Evolutionary conservation across 495 filamentous ascomycete species (phyloP), one percentile per base, ranked within the genome.

Genomic region (Cladorrhinum samala): DNA sequence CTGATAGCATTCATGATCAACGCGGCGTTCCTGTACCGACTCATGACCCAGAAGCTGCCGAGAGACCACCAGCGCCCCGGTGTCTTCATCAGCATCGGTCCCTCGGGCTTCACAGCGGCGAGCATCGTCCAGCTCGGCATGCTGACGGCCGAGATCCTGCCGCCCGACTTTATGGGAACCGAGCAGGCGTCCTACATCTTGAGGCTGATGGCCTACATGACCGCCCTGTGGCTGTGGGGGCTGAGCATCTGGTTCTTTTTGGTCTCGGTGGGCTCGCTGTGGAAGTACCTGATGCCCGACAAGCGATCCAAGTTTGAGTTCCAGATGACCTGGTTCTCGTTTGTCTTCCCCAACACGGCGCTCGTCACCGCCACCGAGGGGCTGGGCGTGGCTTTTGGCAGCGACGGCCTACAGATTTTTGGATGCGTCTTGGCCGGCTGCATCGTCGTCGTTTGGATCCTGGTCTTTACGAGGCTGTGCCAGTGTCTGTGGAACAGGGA

Each of bases 31-130:
- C 80, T 95, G 36, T 93, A 93, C 64, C 80, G 89, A 36, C 77
- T 95, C 39, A 95, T 95, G 89, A 92, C 89, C 1, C 88, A 93
- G 59, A 95, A 94, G 66, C 77, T 94, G 0, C 89, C 89, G 3
- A 78, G 79, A 53, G 88, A 90, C 63, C 81, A 75, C 46, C 76
- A 87, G 36, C 78, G 89, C 13, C 89, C 89, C 0, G 88, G 86
- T 44, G 89, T 93, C 58, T 93, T 93, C 57, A 88, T 93, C 43
- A 85, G 80, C 2, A 86, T 95, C 36, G 89, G 89, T 4, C 88
- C 88, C 0, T 79, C 77, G 41, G 87, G 80, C 3, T 95, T 95
- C 64, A 94, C 89, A 0, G 85, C 86, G 3, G 77, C 86, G 13
- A 13, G 23, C 16, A 51, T 44, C 67, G 75, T 77, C 19, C 60